Conservation (phyloP, 108 stramenopile species). For the Schizochytrium sp. region DNA sequence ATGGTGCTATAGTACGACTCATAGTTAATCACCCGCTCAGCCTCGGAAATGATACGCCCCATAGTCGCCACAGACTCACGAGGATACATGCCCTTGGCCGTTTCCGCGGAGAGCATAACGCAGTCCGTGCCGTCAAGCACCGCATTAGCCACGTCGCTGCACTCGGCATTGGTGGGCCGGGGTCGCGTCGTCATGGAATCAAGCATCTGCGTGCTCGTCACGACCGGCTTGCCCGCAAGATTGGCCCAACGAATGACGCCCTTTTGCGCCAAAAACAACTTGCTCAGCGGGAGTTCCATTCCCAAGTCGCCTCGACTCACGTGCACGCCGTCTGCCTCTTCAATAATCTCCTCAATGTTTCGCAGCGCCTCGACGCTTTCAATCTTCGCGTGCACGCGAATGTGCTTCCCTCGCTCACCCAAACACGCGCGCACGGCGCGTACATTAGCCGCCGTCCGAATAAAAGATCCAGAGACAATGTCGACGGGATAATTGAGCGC, state of each 20-base stretch:
- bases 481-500: slow-evolving; percentile 22
- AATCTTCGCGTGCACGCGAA: slow-evolving; percentile 36
- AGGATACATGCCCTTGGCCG: slow-evolving; percentile 84
- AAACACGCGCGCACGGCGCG: slow-evolving; percentile 24
- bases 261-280: slow-evolving; percentile 54
- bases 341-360: slow-evolving; percentile 27
- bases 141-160: slow-evolving; percentile 96
- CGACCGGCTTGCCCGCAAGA: slow-evolving; percentile 49
- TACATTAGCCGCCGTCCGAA: slow-evolving; percentile 24
- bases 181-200: slow-evolving; percentile 95
- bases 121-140: slow-evolving; percentile 94
- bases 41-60: slow-evolving; percentile 82
- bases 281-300: slow-evolving; percentile 29
- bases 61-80: slow-evolving; percentile 80
- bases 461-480: slow-evolving; percentile 27
- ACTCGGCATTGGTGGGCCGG: slow-evolving; percentile 96
- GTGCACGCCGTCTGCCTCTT: slow-evolving; percentile 27
- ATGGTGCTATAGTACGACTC: not conserved
- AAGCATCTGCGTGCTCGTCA: slow-evolving; percentile 97
- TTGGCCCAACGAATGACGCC: slow-evolving; percentile 40
- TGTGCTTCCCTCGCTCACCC: slow-evolving; percentile 18
- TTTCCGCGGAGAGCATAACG: slow-evolving; percentile 95
- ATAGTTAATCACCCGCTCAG: slow-evolving; percentile 57
- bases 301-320: slow-evolving; percentile 37
- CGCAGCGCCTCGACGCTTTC: slow-evolving; percentile 27